Conservation (phyloP, 2,329 filamentous ascomycete genomes). For the Xylariomycetidae sp. region DNA sequence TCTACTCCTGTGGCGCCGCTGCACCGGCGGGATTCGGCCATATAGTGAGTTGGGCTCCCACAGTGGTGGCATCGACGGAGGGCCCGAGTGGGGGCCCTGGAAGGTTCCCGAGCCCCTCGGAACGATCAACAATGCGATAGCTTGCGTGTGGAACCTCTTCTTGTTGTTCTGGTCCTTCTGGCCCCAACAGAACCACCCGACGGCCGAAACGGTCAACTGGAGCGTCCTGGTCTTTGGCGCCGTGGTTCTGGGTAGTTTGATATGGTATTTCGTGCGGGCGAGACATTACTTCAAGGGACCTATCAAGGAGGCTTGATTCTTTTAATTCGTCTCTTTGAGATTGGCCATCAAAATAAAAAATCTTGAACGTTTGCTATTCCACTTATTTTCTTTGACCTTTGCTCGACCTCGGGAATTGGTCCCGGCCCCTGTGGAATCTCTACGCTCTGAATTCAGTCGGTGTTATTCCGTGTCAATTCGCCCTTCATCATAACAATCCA, state of each 20-base stretch:
- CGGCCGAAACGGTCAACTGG: slow-evolving; percentile 41
- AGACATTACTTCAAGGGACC: slow-evolving; percentile 43
- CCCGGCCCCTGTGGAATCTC: too few relatives aligned
- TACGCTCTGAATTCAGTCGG: too few relatives aligned
- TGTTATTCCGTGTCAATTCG: too few relatives aligned
- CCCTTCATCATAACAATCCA: too few relatives aligned
- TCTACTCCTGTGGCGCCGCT: slow-evolving; percentile 35
- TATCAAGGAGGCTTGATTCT: slow-evolving; percentile 17
- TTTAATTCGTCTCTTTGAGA: too few relatives aligned
- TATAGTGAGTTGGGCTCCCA: slow-evolving; percentile 4
- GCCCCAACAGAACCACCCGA: slow-evolving; percentile 32
- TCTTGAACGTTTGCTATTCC: too few relatives aligned
- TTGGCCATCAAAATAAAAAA: too few relatives aligned
- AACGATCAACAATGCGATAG: slow-evolving; percentile 49
- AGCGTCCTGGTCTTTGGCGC: slow-evolving; percentile 39
- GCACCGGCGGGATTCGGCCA: slow-evolving; percentile 22
- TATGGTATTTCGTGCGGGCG: slow-evolving; percentile 41
- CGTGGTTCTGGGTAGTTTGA: slow-evolving; percentile 37
- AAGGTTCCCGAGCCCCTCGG: slow-evolving; percentile 46
- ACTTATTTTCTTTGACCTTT: too few relatives aligned
- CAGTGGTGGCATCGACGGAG: slow-evolving; percentile 2
- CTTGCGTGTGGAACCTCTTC: slow-evolving; percentile 48
- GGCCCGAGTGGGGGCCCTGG: slow-evolving; percentile 48
- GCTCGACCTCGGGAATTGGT: too few relatives aligned
- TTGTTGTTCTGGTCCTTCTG: slow-evolving; percentile 55